Evolutionary conservation across 2,329 filamentous ascomycete species (phyloP), one percentile per base, ranked within the genome.

Genomic region (Alternaria brassicae): DNA sequence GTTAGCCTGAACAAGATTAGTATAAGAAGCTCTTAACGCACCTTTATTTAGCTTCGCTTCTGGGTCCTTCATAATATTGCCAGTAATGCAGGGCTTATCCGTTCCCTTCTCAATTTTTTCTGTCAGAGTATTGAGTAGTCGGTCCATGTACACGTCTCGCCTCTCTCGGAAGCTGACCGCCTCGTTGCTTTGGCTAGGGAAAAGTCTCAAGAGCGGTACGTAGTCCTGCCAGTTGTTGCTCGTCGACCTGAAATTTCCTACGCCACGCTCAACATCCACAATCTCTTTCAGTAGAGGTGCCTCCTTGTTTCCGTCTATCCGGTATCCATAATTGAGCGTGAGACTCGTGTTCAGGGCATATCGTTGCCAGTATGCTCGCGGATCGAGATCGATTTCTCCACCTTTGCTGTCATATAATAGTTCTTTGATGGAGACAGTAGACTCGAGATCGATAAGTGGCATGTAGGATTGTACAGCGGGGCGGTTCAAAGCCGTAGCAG

Each of bases 211-310:
- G 5, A 93, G 70, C 0, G 91, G 91, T n/a, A 95, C 86, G 66
- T 94, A 94, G 70, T 95, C 91, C 70, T 92, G 89, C 87, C 90
- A 91, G 74, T 94, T 94, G 72, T 93, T 92, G 68, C 89, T 91
- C 0, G 91, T 94, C 25, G 87, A 90, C 47, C 91, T 81, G 72
- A 93, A 90, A 68, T 91, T 91, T 53, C 88, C 89, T 23, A 95
- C 88, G 5, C 87, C 88, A 28, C 90, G 84, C 75, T 94, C 91
- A 3, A 94, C 91, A 45, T 88, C 82, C 0, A 88, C 87, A 57
- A 95, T 93, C 72, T 94, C 91, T 19, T 86, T 81, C 6, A 94
- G 81, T 7, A 93, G 80, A 37, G 84, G 80, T 62, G 89, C 85
- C 58, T 92, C 82, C 44, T 91, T 85, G 62, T 88, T 86, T 0